phyloP scores from a whole-genome alignment of 768 basidiomycete genomes.

The Tulasnella sp. region DNA sequence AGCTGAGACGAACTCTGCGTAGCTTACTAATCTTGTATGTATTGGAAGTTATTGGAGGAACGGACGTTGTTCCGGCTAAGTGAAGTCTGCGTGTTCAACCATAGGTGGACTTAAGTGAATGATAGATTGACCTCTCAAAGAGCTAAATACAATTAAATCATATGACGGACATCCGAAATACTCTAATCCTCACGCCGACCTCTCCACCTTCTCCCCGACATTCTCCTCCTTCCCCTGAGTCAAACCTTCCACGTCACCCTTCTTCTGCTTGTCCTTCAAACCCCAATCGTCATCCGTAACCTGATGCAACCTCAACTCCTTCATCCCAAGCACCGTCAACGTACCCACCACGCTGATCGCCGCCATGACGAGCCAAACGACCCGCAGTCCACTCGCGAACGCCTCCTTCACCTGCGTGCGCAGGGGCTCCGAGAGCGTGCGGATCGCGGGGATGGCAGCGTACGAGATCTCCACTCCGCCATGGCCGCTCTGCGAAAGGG shows the following conservation, averaged over 20 bases:
- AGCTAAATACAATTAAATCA: too few relatives aligned
- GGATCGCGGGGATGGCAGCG: constrained; percentile 35
- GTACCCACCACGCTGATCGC: constrained; percentile 31
- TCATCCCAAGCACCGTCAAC: constrained; percentile 26
- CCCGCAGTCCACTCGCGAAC: constrained; percentile 30
- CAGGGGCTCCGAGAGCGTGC: constrained; percentile 26
- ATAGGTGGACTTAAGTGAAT: too few relatives aligned
- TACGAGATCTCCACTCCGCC: constrained; percentile 33
- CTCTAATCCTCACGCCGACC: too few relatives aligned
- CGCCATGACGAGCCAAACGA: constrained; percentile 34
- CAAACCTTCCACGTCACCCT: constrained; percentile 14
- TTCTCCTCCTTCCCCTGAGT: too few relatives aligned
- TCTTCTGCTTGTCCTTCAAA: constrained; percentile 19
- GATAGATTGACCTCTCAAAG: too few relatives aligned
- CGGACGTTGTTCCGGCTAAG: too few relatives aligned
- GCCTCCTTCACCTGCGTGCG: constrained; percentile 29
- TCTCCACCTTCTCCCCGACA: too few relatives aligned
- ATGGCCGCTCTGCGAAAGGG: constrained; percentile 27
- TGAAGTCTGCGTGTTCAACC: too few relatives aligned
- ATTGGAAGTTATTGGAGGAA: too few relatives aligned
- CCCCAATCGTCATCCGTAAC: constrained; percentile 25
- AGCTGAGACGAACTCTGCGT: too few relatives aligned
- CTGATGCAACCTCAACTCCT: constrained; percentile 25
- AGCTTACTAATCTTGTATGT: too few relatives aligned
- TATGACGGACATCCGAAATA: too few relatives aligned